A percentile compares a stretch with the other conserved stretches of the same genome.
Evolutionary conservation across 2,329 filamentous ascomycete genomes (phyloP).

Genomic region (Metarhizium rileyi): DNA sequence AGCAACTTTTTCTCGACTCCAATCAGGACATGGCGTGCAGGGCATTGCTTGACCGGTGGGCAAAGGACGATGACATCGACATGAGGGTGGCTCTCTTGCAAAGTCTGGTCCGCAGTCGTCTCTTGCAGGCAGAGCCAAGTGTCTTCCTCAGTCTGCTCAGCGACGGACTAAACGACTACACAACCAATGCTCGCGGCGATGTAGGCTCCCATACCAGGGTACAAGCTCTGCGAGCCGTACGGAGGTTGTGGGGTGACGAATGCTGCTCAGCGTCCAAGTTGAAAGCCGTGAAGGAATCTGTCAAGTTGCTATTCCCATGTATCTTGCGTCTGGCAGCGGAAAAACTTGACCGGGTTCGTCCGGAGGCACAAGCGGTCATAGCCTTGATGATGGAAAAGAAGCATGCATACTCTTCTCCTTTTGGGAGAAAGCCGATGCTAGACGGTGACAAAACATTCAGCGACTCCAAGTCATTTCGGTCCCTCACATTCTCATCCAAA

Average conservation of each 20-base stretch:
- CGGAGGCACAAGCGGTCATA: constrained; percentile 50
- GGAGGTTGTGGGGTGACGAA: constrained; percentile 42
- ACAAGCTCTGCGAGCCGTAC: constrained; percentile 69
- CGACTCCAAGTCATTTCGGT: constrained; percentile 22
- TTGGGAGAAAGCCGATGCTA: not conserved
- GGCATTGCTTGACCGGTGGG: constrained; percentile 44
- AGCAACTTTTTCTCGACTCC: constrained; percentile 7
- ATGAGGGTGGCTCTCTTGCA: constrained; percentile 45
- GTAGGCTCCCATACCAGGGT: constrained; percentile 78
- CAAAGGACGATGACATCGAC: constrained; percentile 37
- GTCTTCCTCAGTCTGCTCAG: constrained; percentile 37
- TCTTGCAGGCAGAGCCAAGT: constrained; percentile 30
- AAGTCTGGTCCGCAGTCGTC: constrained; percentile 37
- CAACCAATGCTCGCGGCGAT: constrained; percentile 79
- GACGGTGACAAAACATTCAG: constrained; percentile 17
- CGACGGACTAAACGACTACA: constrained; percentile 76
- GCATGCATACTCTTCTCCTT: constrained; percentile 27
- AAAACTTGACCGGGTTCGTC: constrained; percentile 79
- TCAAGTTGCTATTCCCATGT: constrained; percentile 35
- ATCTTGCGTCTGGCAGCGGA: constrained; percentile 67
- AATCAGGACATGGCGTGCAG: constrained; percentile 27
- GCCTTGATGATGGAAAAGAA: constrained; percentile 31
- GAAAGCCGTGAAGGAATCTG: constrained; percentile 18
- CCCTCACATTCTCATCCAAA: constrained; percentile 45
- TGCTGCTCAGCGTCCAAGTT: constrained; percentile 8